Percentiles rank a stretch among this genome's conserved stretches.
Evolutionary conservation across 768 basidiomycete species (phyloP).

Genomic region (Rhizopogon salebrosus): DNA sequence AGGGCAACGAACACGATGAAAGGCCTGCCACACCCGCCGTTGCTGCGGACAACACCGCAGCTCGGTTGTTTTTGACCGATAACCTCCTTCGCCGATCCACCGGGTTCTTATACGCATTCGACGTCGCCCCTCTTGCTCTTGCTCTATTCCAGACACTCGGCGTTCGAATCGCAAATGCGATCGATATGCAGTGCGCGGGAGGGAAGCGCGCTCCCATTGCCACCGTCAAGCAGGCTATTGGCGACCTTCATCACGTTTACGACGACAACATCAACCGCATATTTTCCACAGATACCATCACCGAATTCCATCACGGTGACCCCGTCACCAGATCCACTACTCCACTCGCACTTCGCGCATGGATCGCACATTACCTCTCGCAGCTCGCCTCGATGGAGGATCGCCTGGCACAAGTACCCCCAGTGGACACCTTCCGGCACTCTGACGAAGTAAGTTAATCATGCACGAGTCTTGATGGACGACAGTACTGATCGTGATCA

Average conservation of each 20-base stretch:
- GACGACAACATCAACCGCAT: slow-evolving; percentile 11
- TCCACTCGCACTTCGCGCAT: slow-evolving; percentile 24
- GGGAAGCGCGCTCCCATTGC: slow-evolving; percentile 13
- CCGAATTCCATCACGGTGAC: background rate
- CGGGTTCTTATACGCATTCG: slow-evolving; percentile 26
- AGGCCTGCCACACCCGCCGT: slow-evolving; percentile 13
- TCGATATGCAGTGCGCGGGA: slow-evolving; percentile 23
- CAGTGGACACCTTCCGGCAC: slow-evolving; percentile 22
- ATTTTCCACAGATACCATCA: slow-evolving; percentile 7
- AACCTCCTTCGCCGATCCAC: slow-evolving; percentile 22
- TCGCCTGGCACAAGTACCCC: slow-evolving; percentile 15
- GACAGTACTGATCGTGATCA: background rate
- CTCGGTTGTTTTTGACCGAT: slow-evolving; percentile 23
- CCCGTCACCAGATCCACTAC: slow-evolving; percentile 3
- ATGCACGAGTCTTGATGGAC: background rate
- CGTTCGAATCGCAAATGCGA: slow-evolving; percentile 30
- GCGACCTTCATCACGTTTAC: background rate
- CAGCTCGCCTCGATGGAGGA: slow-evolving; percentile 18
- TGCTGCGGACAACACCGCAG: slow-evolving; percentile 2
- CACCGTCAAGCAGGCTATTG: slow-evolving; percentile 13
- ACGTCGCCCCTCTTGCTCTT: slow-evolving; percentile 25
- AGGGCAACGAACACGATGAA: slow-evolving; percentile 29
- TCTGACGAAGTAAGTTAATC: slow-evolving; percentile 11
- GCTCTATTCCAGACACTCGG: slow-evolving; percentile 23
- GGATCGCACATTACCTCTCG: slow-evolving; percentile 26